These are phyloP conservation scores for Termitomyces sp. DNA, from an alignment of 1,284 basidiomycete genomes.

Conservation along the genomic window DNA sequence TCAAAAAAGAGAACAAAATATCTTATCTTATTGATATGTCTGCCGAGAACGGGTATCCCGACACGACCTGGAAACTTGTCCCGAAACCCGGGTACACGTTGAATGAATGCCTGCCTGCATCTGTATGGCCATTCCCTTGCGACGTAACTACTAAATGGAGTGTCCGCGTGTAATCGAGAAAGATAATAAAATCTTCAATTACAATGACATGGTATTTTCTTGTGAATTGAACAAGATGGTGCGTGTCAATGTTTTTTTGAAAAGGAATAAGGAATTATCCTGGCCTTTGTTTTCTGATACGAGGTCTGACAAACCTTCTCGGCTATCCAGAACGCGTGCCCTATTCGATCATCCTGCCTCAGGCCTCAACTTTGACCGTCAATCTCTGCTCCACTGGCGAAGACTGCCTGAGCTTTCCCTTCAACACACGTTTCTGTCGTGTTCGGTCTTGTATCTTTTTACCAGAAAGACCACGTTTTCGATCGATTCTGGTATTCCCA, in stretches of 20 bases:
- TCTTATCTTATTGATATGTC: conserved; percentile 48
- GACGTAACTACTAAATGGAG: conserved; percentile 54
- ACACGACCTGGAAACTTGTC: conserved; percentile 57
- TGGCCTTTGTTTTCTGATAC: conserved; percentile 27
- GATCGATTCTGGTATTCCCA: conserved; percentile 62
- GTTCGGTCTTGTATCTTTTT: conserved; percentile 61
- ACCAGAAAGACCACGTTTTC: conserved; percentile 63
- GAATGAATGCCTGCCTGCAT: conserved; percentile 37
- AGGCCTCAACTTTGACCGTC: conserved; percentile 37
- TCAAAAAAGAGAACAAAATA: conserved; percentile 6
- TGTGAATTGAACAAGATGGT: conserved; percentile 16
- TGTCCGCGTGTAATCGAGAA: conserved; percentile 28
- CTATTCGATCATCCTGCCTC: conserved; percentile 58
- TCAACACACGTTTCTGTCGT: conserved; percentile 65
- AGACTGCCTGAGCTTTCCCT: conserved; percentile 58
- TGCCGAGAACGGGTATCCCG: conserved; percentile 50
- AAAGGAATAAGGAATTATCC: conserved; percentile 22
- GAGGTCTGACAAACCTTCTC: conserved; percentile 39
- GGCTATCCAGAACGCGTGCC: conserved; percentile 49
- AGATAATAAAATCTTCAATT: conserved; percentile 20
- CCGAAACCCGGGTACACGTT: conserved; percentile 63
- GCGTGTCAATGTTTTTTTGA: conserved; percentile 15
- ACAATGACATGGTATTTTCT: conserved; percentile 30
- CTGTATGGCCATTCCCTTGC: conserved; percentile 42
- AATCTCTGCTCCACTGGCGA: conserved; percentile 67